Conservation (phyloP, 352 stramenopile genomes). For the Blastocystis hominis region DNA sequence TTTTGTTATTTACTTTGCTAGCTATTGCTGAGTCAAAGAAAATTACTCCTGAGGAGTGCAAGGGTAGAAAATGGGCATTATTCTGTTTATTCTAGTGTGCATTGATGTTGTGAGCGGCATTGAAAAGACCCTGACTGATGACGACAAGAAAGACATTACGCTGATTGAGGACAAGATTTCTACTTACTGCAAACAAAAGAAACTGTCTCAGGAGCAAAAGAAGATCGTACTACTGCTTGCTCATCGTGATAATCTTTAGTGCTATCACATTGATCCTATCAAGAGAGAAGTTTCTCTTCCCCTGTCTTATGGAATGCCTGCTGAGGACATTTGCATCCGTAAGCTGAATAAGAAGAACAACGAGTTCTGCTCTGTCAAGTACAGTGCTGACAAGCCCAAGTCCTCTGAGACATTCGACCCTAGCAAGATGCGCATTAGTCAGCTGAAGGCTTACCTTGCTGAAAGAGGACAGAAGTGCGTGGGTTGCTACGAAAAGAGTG, state of each 20-base stretch:
- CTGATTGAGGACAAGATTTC: conserved; percentile 50
- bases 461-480: conserved; percentile 44
- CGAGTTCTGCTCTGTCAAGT: conserved; percentile 55
- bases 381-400: conserved; percentile 6
- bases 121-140: conserved; percentile 47
- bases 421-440: conserved; percentile 50
- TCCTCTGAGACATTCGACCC: not conserved
- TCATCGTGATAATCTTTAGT: not conserved
- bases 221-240: not conserved
- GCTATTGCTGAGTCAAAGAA: not conserved
- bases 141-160: conserved; percentile 20
- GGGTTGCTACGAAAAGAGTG: conserved; percentile 56
- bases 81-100: not conserved
- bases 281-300: conserved; percentile 53
- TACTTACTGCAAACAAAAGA: conserved; percentile 54
- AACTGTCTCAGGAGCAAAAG: conserved; percentile 30
- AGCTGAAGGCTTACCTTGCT: conserved; percentile 51
- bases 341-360: conserved; percentile 58
- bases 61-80: not conserved
- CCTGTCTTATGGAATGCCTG: conserved; percentile 56
- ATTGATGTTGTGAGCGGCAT: conserved; percentile 56
- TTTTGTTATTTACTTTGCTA: not conserved
- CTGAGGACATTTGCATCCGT: conserved; percentile 54
- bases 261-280: conserved; percentile 58
- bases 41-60: conserved; percentile 38